Conservation (phyloP, 1,284 basidiomycete species). For the Boletus holoroseus region DNA sequence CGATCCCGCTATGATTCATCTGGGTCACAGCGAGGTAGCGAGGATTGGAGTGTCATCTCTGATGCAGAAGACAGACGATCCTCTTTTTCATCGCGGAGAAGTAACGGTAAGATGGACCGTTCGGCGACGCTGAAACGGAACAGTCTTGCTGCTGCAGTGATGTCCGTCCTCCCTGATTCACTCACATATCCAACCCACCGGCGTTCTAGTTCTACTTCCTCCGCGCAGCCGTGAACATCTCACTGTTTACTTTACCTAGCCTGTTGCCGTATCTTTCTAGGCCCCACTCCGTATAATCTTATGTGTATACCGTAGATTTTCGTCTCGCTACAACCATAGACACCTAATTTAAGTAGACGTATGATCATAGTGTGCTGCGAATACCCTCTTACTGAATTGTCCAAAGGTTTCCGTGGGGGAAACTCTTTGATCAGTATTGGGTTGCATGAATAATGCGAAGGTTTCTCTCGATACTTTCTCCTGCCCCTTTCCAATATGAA, state of each 20-base stretch:
- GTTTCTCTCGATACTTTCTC: conserved; percentile 72
- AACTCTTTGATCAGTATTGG: conserved; percentile 73
- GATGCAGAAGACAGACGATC: conserved; percentile 58
- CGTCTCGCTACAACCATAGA: conserved; percentile 11
- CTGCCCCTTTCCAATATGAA: conserved; percentile 57
- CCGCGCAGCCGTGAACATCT: conserved; percentile 16
- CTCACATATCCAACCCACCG: conserved; percentile 42
- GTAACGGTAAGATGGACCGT: conserved; percentile 31
- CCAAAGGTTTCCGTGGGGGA: conserved; percentile 75
- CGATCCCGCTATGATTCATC: conserved; percentile 53
- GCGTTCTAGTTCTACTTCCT: conserved; percentile 33
- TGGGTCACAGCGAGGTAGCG: conserved; percentile 55
- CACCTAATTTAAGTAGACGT: conserved; percentile 19
- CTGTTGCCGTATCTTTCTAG: background rate
- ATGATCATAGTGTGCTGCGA: conserved; percentile 70
- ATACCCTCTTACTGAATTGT: conserved; percentile 78
- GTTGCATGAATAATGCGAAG: conserved; percentile 90
- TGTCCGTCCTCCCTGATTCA: conserved; percentile 55
- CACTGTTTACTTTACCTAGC: background rate
- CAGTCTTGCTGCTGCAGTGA: conserved; percentile 55
- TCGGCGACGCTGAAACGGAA: conserved; percentile 46
- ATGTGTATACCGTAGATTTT: conserved; percentile 10
- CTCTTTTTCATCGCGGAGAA: conserved; percentile 45
- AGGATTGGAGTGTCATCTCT: conserved; percentile 80
- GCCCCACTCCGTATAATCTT: background rate